phyloP scores from a whole-genome alignment of 2,329 filamentous ascomycete genomes.

The Periconia macrospinosa region DNA sequence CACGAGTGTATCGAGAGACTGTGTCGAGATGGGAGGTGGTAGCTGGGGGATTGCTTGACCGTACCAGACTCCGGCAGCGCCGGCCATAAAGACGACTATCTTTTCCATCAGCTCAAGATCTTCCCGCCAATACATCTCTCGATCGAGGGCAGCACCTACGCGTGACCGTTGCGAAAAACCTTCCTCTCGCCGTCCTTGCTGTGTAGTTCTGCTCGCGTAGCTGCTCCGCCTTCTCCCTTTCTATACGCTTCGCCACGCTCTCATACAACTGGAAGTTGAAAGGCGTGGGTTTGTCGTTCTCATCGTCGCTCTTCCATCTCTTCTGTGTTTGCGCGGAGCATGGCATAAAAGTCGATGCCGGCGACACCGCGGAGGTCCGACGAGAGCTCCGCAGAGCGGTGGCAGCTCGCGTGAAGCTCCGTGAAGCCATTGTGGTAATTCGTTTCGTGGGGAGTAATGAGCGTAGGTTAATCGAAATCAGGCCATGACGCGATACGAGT shows the following conservation, averaged over 20 bases:
- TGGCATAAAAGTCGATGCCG: slow-evolving; percentile 8
- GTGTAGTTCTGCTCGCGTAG: slow-evolving; percentile 37
- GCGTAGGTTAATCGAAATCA: slow-evolving; percentile 2
- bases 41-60: slow-evolving; percentile 54
- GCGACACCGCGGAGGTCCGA: slow-evolving; percentile 6
- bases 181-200: slow-evolving; percentile 37
- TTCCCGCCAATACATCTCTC: too few relatives aligned
- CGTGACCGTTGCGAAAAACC: slow-evolving; percentile 36
- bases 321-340: slow-evolving; percentile 19
- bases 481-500: not conserved
- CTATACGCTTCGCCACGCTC: slow-evolving; percentile 60
- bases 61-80: slow-evolving; percentile 58
- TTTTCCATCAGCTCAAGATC: not conserved
- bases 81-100: slow-evolving; percentile 44
- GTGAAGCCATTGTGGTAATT: slow-evolving; percentile 30
- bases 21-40: slow-evolving; percentile 58
- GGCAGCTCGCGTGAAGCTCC: slow-evolving; percentile 27
- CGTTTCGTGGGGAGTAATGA: slow-evolving; percentile 7
- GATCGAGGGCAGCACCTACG: slow-evolving; percentile 12
- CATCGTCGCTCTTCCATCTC: slow-evolving; percentile 40
- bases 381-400: slow-evolving; percentile 19
- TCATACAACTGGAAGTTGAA: slow-evolving; percentile 66
- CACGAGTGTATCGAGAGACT: slow-evolving; percentile 51
- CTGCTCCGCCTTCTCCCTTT: slow-evolving; percentile 61
- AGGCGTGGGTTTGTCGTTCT: slow-evolving; percentile 42